Evolutionary conservation across 2,329 filamentous ascomycete species (phyloP), one percentile per base, ranked within the genome.

Genomic region (Fonsecaea pedrosoi): DNA sequence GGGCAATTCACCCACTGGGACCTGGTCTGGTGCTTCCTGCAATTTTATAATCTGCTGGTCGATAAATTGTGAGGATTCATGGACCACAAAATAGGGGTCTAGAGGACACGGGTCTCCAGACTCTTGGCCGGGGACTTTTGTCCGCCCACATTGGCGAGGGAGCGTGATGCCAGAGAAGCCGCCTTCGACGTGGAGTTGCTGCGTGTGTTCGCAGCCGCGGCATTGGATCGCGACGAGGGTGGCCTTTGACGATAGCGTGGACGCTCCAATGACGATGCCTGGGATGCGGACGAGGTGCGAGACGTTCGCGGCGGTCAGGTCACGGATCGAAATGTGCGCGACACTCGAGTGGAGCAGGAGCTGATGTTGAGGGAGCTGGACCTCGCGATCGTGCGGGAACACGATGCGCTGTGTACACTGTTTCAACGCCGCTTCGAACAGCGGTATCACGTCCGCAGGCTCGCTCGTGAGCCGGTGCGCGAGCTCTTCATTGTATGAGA

Each of bases 21-120:
- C 95, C 78, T 98, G 93, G 75, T 99, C 95, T 1, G 95, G 95
- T 0, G 94, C 95, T 80, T 99, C 95, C 77, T 99, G 95, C 18
- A 99, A 87, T 79, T 99, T 99, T 77, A 99, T 90, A 67, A 99
- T 92, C 78, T 99, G 95, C 79, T 99, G 95, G 75, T 99, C 95
- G 74, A 98, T 94, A 77, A 99, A 99, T 70, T 89, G 88, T 42
- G 92, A 97, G 77, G 91, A 93, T 79, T 99, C 95, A 77, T 99
- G 95, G 66, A 95, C 86, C 65, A 99, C 92, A 74, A 95, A 96
- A 80, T 97, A 99, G 15, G 95, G 95, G 74, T 99, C 95, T 68
- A 99, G 81, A 0, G 94, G 94, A 74, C 95, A 99, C 73, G 90
- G 89, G 42, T 91, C 87, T 1, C 86, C 84, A 1, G 83, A 82